Evolutionary conservation across 2,329 filamentous ascomycete genomes (phyloP), one percentile per base, ranked within the genome.

Genomic region (Aspergillus viridinutans): DNA sequence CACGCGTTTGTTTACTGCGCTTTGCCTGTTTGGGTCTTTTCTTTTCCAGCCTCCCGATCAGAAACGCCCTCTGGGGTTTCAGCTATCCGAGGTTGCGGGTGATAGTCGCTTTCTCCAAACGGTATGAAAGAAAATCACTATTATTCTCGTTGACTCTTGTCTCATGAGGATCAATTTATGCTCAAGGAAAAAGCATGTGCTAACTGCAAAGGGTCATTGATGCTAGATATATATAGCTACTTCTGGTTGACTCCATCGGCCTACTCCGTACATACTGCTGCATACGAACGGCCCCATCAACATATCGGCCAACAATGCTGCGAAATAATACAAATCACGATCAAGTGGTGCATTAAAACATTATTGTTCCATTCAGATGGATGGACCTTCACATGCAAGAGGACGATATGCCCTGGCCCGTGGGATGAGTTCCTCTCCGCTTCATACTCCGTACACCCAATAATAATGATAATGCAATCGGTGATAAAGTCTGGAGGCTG

Each of bases 1-100:
- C 61, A 61, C 63, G 54, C 53, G 61, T 59, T 66, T 65, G 64
- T 66, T 65, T 64, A 64, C 64, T 48, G 47, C 59, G 56, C 63
- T 54, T 64, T 63, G 56, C 59, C 64, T 42, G 23, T 51, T 64
- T 53, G 50, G 51, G 58, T 21, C 50, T 45, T 8, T 48, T 21
- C 50, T 45, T 8, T 48, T 50, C 26, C 35, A 26, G 49, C 43
- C 28, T 42, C 21, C 25, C 47, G 42, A 29, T 43, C 4, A 47
- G 43, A 12, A 45, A 14, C 10, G 25, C 12, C 5, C 43, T 47
- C 5, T 38, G 14, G 32, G 43, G 43, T 23, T 47, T 47, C 20
- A 47, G 26, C 43, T 4, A 26, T 47, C 43, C 43, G 43, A 47
- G 43, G 43, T 47, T 47, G 12, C 23, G 20, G 43, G 6, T 12